Base-by-base conservation (phyloP, 371 early-diverging fungal genomes). In the Mucor velutinosus region DNA sequence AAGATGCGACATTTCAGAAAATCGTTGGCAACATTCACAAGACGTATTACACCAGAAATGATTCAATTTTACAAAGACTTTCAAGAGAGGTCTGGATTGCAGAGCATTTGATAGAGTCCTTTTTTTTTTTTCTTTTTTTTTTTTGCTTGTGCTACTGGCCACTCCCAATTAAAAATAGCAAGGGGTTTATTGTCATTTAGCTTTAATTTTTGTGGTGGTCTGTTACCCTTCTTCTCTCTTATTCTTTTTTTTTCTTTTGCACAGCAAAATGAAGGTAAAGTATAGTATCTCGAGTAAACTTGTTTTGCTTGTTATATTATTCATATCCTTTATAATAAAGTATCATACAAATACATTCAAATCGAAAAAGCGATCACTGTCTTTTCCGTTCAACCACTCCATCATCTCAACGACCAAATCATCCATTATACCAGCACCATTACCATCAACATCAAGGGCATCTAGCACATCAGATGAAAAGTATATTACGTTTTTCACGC, bases 41-140 rank as follows among this genome's bases (percentile, higher is more conserved):
- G 90, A 47, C 87, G 95, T 25, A 96, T 97, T 60, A 94, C 96
- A n/a, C 86, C 83, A 1, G 96, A 96, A 65, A 96, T 97, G 95
- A 79, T 97, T 25, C 77, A 78, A 51, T 98, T 97, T 72, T 98
- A 96, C 71, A 89, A 88, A 21, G 79, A 88, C n/a, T 93, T 88
- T 65, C 79, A 84, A 62, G 64, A 72, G n/a, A 78, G 72, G 29
- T 87, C 89, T 15, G 85, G 83, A 61, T 62, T 87, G 19, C 86
- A 83, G 60, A 80, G 77, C 56, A 70, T 79, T 41, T 82, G 75
- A 66, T 25, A 4, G 15, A 19, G 15, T 7, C 7, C 58, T 10
- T 35, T 35, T 35, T 58, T 56, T 45, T 47, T 32, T 62, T 47
- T 47, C 6, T 25, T 5, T 30, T 29, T 41, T 29, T 60, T 60